A percentile compares a stretch with the other conserved stretches of the same genome.
Conservation (phyloP, 1,284 basidiomycete species). For the Puccinia horiana region DNA sequence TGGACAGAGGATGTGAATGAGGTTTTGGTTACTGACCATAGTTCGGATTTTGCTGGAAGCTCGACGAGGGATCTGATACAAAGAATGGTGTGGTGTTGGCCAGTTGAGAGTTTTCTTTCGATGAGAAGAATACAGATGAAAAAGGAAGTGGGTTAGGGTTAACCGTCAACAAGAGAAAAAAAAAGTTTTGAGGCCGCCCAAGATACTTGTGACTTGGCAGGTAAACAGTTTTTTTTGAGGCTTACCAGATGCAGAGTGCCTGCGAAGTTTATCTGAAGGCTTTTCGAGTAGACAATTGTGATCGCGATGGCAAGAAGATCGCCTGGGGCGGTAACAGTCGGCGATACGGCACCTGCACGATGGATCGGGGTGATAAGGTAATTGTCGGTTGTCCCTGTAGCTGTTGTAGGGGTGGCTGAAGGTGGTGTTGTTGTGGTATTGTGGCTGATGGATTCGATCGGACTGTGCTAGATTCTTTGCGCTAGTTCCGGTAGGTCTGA, state of each 20-base stretch:
- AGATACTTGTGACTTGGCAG: background rate
- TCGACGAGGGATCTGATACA: background rate
- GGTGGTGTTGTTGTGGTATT: background rate
- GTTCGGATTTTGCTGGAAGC: background rate
- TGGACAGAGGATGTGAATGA: background rate
- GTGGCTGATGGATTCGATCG: background rate
- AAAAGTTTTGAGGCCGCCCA: background rate
- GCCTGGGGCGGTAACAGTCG: background rate
- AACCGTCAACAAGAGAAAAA: background rate
- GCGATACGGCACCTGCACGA: too few relatives aligned
- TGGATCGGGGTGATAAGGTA: background rate
- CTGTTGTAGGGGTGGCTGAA: background rate
- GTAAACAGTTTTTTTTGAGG: too few relatives aligned
- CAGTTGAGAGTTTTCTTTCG: background rate
- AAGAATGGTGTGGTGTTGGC: background rate
- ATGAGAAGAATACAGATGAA: background rate
- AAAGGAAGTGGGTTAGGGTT: constrained; percentile 10
- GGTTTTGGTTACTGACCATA: background rate
- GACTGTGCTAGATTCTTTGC: background rate
- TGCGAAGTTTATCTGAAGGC: background rate
- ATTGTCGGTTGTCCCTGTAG: background rate
- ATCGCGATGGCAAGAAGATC: background rate
- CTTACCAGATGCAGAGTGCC: constrained; percentile 8
- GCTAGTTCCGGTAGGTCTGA: constrained; percentile 17
- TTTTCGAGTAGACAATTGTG: background rate